These are phyloP conservation scores for Botryotinia narcissicola DNA, from an alignment of 2,329 filamentous ascomycete genomes.

Conservation along the genomic window DNA sequence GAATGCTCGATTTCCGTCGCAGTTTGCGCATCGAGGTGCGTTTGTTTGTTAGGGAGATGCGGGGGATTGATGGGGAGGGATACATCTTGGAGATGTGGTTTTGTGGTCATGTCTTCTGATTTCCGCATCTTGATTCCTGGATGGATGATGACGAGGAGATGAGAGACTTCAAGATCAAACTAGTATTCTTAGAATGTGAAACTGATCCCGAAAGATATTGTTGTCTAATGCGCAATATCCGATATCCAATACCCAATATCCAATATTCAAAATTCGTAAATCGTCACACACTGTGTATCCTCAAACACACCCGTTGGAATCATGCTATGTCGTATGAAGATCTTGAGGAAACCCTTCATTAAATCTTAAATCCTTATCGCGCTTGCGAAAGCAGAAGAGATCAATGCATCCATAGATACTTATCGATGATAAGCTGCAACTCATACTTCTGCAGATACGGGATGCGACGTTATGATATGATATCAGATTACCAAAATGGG, in stretches of 20 bases:
- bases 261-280: neutral
- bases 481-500: constrained; percentile 6
- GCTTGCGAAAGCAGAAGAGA: neutral
- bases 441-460: neutral
- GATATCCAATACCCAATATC: neutral
- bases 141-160: neutral
- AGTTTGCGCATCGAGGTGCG: neutral
- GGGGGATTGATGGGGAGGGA: neutral
- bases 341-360: neutral
- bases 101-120: neutral
- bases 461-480: neutral
- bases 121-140: neutral
- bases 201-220: neutral
- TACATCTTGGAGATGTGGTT: neutral
- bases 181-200: neutral
- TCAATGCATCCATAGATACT: neutral
- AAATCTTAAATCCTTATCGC: neutral
- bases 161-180: neutral
- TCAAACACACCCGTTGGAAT: neutral
- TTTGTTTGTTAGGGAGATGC: neutral
- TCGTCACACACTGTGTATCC: neutral
- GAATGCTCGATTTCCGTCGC: constrained; percentile 30
- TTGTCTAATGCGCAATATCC: neutral
- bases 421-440: neutral
- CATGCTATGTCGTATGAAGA: neutral